These are phyloP conservation scores for Marchantia polymorpha DNA, from an alignment of 225 moss, liverwort and hornwort species.

Conservation along the genomic window DNA sequence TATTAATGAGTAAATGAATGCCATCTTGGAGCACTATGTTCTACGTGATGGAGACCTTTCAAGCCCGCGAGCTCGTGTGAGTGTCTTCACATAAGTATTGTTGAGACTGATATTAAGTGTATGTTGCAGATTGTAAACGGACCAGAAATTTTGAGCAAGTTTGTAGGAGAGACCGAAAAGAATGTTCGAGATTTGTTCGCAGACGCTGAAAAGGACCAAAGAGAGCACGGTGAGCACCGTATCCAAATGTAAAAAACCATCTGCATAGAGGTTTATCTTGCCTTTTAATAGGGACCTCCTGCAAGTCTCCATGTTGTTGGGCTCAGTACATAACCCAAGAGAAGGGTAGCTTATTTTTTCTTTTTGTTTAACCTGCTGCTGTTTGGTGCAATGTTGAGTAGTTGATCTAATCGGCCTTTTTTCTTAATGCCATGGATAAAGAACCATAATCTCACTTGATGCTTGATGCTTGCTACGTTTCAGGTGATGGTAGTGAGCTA, in stretches of 20 bases:
- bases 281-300: background rate
- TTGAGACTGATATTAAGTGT: background rate
- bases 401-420: too few relatives aligned
- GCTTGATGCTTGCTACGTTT: constrained; percentile 23
- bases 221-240: constrained; percentile 50
- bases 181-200: constrained; percentile 94
- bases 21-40: background rate
- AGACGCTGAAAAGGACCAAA: constrained; percentile 89
- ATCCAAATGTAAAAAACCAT: background rate
- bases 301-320: background rate
- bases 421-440: background rate
- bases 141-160: constrained; percentile 93
- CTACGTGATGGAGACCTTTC: background rate
- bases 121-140: constrained; percentile 82
- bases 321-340: background rate
- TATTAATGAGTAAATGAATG: background rate
- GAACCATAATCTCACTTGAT: background rate
- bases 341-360: background rate
- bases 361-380: background rate
- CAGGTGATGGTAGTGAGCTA: constrained; percentile 93
- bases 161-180: constrained; percentile 95
- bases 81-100: background rate
- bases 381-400: background rate
- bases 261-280: background rate
- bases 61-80: background rate